Evolutionary conservation across 805 yeast genomes (phyloP), one percentile per base, ranked within the genome.

Genomic region (Teunomyces barrocoloradensis): DNA sequence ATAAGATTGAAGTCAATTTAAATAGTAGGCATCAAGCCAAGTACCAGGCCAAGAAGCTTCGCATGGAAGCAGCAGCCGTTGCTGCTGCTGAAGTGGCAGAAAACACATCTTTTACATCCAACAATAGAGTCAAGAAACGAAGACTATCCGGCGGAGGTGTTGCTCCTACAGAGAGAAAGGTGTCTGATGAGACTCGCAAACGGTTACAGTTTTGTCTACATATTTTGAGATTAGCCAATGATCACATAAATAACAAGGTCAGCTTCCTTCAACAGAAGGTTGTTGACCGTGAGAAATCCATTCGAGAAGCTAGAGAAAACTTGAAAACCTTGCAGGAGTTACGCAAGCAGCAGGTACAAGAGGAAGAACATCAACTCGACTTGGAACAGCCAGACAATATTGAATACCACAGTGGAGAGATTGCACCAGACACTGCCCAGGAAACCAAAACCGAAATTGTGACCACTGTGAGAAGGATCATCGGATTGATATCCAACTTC

Each of bases 381-480:
- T 28, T 28, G 23, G 54, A 40, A 33, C 43, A 43, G 18, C 40
- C 18, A 20, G 43, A 38, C 23, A 38, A 30, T n/a, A 32, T 30
- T 15, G 44, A 42, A 32, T 21, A 28, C 25, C 48, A 71, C 68
- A 50, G 73, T 68, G 20, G 61, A 65, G 10, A 68, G 53, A 27
- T 36, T 6, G 37, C 46, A 5, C 42, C 58, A 23, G 58, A 59
- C 34, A 53, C 55, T 18, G 60, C 66, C 1, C 68, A 65, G 46
- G 65, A 81, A 39, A 77, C 91, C 30, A 86, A 88, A 53, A 79
- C 83, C 54, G 99, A 92, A 55, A 89, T 92, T 30, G 84, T 91
- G 6, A 79, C 87, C 0, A 94, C 97, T 0, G 91, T 94, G 21
- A 88, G 89, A 63, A 92, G 89, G 61, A 89, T 90, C 41, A 90